Conservation (phyloP, 2,329 filamentous ascomycete genomes). For the Ambrosiella xylebori region DNA sequence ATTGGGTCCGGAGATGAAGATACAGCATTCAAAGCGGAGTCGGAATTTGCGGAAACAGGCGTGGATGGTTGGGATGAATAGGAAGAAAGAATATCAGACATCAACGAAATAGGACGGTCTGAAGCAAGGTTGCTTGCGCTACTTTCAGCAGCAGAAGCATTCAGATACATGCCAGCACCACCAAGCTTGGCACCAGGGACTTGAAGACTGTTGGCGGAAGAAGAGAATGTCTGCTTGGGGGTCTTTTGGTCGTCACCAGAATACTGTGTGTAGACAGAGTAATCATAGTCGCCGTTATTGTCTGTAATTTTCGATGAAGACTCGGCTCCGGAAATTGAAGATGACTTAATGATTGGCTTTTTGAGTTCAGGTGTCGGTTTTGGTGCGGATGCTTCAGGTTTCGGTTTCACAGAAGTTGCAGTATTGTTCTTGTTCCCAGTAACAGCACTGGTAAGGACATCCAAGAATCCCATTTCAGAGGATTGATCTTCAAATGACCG, state of each 20-base stretch:
- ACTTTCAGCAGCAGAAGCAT: conserved; percentile 16
- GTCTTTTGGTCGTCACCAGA: conserved; percentile 9
- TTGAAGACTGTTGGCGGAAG: conserved; percentile 8
- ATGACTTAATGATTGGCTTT: neutral
- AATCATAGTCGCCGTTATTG: conserved; percentile 4
- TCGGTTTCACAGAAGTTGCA: neutral
- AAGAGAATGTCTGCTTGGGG: conserved; percentile 7
- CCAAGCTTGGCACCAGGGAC: neutral
- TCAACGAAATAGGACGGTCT: conserved; percentile 10
- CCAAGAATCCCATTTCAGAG: conserved; percentile 5
- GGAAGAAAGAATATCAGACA: conserved; percentile 14
- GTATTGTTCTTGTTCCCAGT: conserved; percentile 13
- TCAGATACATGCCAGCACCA: conserved; percentile 2
- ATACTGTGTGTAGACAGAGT: conserved; percentile 8
- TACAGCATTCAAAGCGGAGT: neutral
- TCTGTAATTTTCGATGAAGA: neutral
- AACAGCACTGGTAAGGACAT: neutral
- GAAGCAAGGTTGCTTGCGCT: conserved; percentile 1
- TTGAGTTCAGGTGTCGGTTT: neutral
- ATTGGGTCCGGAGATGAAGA: neutral
- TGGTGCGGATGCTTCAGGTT: neutral
- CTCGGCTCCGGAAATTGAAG: conserved; percentile 15
- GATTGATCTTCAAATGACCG: conserved; percentile 25
- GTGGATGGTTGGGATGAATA: conserved; percentile 16
- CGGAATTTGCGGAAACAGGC: conserved; percentile 3